Evolutionary conservation across 345 rosid species (phyloP), one percentile per base, ranked within the genome.

Genomic region (Sonneratia alba): DNA sequence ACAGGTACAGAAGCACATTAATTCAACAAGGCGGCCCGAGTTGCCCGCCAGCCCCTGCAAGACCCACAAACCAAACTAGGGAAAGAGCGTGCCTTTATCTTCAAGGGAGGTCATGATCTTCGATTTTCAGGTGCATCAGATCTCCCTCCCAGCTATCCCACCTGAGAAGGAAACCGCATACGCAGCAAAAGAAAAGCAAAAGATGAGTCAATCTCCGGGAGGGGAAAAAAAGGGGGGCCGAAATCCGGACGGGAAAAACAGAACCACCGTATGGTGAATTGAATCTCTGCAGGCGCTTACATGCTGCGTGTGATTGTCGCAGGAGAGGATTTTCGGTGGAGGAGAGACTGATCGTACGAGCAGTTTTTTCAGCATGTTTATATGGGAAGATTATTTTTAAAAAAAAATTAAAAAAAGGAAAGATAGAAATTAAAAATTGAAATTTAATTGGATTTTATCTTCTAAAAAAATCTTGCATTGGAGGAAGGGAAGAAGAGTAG

Each of bases 61-160:
- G 27, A 72, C 13, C 59, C 64, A 59, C 47, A 38, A 2, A 19
- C 59, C 3, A n/a, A 18, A 37, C 21, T 7, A 14, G n/a, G 19
- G 36, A 66, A 43, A 22, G 42, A 71, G 24, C 68, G 10, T 6
- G 85, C 91, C 91, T 85, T 85, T 84, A 76, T 81, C 75, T 72
- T 85, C 89, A 78, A 84, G 83, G 81, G 89, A 81, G 89, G 85
- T 83, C 85, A 76, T 79, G 87, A 81, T 81, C 82, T 70, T 78
- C 78, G 86, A 85, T 79, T 82, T 70, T 72, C 85, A 74, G 70
- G 85, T 81, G 85, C 90, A 85, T 88, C 83, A 88, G 89, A 88
- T 88, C 87, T 79, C 80, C 79, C 79, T 78, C 47, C 62, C 27
- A 51, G 51, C 32, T 55, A 40, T 67, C 84, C 74, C 81, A 78